A percentile compares a stretch with the other conserved stretches of the same genome.
Evolutionary conservation across 1,139 yeast genomes (phyloP).

Genomic region (Sugiyamaella pinicola): DNA sequence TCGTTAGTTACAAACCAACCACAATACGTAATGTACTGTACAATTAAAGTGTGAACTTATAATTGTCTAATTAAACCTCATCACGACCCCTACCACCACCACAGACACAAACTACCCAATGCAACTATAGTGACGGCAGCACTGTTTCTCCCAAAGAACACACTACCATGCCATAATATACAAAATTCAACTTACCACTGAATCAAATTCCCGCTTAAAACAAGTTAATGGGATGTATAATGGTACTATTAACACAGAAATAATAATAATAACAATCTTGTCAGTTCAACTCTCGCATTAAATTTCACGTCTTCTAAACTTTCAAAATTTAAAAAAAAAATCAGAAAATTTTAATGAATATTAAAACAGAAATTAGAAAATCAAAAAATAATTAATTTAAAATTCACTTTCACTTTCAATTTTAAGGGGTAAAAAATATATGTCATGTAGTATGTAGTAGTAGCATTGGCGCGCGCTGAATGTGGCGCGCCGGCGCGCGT

Average conservation of each 20-base stretch:
- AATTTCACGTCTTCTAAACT: no score
- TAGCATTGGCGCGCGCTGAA: background rate
- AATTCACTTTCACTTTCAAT: background rate
- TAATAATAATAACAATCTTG: background rate
- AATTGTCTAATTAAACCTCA: background rate
- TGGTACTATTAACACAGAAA: background rate
- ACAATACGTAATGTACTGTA: background rate
- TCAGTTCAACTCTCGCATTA: no score
- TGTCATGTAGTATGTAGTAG: no score
- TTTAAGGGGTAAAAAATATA: conserved; percentile 10
- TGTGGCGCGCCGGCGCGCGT: background rate
- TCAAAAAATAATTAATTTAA: no score
- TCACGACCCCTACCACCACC: background rate
- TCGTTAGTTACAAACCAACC: background rate
- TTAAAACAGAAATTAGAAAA: no score
- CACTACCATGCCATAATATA: background rate
- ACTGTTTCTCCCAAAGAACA: background rate
- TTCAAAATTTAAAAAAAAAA: no score
- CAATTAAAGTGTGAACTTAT: background rate
- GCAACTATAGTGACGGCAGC: background rate
- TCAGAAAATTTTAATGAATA: no score
- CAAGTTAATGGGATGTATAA: background rate
- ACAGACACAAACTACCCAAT: background rate
- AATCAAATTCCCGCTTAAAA: background rate
- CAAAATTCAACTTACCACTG: background rate